Base-by-base conservation (phyloP, 1,139 yeast species). In the Zhuliangozyma parablackwelliae region DNA sequence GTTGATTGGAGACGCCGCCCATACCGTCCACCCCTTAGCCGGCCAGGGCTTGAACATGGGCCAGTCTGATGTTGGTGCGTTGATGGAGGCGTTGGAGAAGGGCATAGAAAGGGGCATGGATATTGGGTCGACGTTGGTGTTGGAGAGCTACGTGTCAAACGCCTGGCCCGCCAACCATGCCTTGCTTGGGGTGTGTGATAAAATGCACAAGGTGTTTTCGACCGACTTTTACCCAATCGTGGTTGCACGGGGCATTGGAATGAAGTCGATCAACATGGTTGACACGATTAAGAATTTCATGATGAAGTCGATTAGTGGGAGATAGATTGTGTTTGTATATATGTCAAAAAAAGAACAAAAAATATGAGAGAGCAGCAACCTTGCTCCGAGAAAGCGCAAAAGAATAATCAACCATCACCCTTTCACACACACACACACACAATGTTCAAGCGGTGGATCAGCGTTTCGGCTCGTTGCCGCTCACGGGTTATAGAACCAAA, bases 1-100 rank as follows among this genome's bases (percentile, higher is more conserved):
- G 0, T 67, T 92, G 16, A 84, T 92, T 8, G 98, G 99, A 16
- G 99, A 92, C 61, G 98, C 99, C 1, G 98, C 97, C 0, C 99
- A 92, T 50, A 84, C 97, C 0, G 87, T 96, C 1, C 98, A 92
- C 57, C 98, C 99, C 2, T 69, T 92, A 42, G 97, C 97, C 2
- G 99, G 99, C 5, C 98, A 94, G 61, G 98, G 99, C 11, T 74
- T 92, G 42, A 92, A 92, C 57, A 89, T 92, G 96, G 98, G 98
- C n/a, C 97, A 90, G 57, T 81, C 84, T 27, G 99, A 92, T 54
- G 96, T 87, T 2, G 81, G 81, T 39, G 68, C 82, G 2, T 69
- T 92, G 30, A 79, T 82, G 1, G 65, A 59, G 1, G 86, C 94
- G 0, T 56, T 92, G 30, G 95, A 87, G 47, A 65, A 49, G 9